Conservation (phyloP, 1,139 yeast species). For the Taphrina populina region DNA sequence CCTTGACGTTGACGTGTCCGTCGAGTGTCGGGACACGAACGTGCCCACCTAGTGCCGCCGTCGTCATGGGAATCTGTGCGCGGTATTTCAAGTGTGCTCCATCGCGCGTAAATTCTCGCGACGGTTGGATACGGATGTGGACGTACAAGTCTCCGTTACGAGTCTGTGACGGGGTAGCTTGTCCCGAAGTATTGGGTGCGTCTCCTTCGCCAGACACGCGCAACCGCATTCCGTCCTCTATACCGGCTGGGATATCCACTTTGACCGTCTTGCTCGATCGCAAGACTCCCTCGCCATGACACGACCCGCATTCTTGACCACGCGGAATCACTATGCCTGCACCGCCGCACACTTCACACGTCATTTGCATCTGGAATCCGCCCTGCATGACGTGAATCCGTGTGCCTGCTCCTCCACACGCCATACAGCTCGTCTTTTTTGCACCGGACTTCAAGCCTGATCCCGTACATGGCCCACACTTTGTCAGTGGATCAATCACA, state of each 20-base stretch:
- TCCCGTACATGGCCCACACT: constrained; percentile 79
- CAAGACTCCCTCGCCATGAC: constrained; percentile 88
- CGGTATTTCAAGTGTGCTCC: constrained; percentile 64
- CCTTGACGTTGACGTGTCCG: constrained; percentile 62
- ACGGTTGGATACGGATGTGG: constrained; percentile 72
- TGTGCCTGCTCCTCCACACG: constrained; percentile 94
- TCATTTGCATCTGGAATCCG: constrained; percentile 95
- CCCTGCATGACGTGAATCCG: constrained; percentile 81
- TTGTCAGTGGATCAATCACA: constrained; percentile 70
- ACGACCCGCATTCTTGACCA: constrained; percentile 68
- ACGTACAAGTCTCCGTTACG: constrained; percentile 75
- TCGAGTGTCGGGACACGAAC: constrained; percentile 80
- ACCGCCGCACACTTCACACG: constrained; percentile 86
- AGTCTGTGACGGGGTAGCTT: constrained; percentile 46
- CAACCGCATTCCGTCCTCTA: constrained; percentile 79
- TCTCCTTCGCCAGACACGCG: constrained; percentile 90
- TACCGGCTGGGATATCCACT: constrained; percentile 84
- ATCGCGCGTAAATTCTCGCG: constrained; percentile 64
- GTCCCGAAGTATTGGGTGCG: constrained; percentile 71
- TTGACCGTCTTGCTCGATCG: constrained; percentile 66
- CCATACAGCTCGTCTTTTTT: constrained; percentile 71
- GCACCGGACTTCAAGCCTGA: constrained; percentile 79
- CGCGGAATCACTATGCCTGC: constrained; percentile 74
- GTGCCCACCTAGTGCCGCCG: constrained; percentile 94
- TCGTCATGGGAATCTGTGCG: constrained; percentile 80